These are phyloP conservation scores for Saksenaea vasiformis DNA, from an alignment of 371 early-diverging fungal genomes.

Conservation along the genomic window DNA sequence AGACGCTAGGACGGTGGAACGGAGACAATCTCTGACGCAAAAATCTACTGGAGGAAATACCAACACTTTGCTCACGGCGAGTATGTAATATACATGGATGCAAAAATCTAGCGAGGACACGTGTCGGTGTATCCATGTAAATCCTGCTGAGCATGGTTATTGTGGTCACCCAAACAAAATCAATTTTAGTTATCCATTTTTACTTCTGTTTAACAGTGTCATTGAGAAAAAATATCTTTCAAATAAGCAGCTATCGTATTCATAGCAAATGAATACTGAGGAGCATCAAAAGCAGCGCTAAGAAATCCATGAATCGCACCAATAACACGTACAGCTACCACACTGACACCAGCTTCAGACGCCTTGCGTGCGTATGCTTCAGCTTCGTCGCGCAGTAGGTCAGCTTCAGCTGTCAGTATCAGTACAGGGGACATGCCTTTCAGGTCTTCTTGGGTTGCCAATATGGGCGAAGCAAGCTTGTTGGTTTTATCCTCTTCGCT, in stretches of 20 bases:
- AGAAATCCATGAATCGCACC: slow-evolving; percentile 12
- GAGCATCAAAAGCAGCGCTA: not conserved
- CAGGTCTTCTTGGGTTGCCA: slow-evolving; percentile 17
- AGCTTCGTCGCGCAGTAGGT: slow-evolving; percentile 24
- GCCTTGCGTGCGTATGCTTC: slow-evolving; percentile 13
- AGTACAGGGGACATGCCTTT: slow-evolving; percentile 19
- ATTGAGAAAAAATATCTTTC: too few species aligned
- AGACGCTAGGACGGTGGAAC: too few species aligned
- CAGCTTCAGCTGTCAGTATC: slow-evolving; percentile 24
- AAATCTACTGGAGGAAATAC: too few species aligned
- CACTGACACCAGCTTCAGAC: slow-evolving; percentile 4
- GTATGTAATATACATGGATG: too few species aligned
- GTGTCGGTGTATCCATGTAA: too few species aligned
- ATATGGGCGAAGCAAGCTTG: not conserved
- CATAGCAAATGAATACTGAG: not conserved
- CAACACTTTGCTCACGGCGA: too few species aligned
- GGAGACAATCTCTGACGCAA: too few species aligned
- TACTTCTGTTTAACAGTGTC: too few species aligned
- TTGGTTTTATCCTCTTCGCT: not conserved
- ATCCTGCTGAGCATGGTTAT: too few species aligned
- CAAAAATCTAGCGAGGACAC: too few species aligned
- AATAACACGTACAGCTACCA: not conserved
- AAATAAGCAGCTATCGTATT: not conserved
- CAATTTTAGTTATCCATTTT: too few species aligned
- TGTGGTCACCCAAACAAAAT: too few species aligned